A percentile compares a stretch with the other conserved stretches of the same genome.
Evolutionary conservation across 1,284 basidiomycete species (phyloP).

Genomic region (Butyriboletus appendiculatus): DNA sequence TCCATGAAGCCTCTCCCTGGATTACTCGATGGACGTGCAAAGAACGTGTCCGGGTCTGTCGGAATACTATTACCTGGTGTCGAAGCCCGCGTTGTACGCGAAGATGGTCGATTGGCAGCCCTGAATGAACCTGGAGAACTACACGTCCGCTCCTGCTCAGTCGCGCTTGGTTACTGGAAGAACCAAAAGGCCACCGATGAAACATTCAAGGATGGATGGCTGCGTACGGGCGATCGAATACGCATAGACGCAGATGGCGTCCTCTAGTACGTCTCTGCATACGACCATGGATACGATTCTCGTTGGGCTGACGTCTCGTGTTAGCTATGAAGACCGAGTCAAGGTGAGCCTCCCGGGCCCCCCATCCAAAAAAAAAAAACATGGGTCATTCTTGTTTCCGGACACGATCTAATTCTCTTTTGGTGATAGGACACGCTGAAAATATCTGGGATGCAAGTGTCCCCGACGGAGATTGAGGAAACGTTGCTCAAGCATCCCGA

Average conservation of each 20-base stretch:
- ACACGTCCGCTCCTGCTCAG: constrained; percentile 52
- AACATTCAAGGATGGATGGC: constrained; percentile 70
- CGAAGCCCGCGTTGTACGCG: constrained; percentile 60
- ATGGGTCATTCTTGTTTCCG: neutral
- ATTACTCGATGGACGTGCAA: constrained; percentile 45
- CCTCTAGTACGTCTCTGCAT: constrained; percentile 57
- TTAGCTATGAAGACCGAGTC: constrained; percentile 32
- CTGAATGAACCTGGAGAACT: constrained; percentile 66
- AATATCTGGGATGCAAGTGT: constrained; percentile 72
- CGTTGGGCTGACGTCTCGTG: neutral
- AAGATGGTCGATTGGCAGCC: constrained; percentile 58
- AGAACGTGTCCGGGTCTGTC: constrained; percentile 45
- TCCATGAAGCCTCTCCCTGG: constrained; percentile 48
- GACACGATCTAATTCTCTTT: constrained; percentile 2
- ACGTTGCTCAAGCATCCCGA: constrained; percentile 59
- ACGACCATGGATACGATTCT: neutral
- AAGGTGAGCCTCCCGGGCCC: constrained; percentile 25
- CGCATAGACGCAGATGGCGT: constrained; percentile 55
- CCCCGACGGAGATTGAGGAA: constrained; percentile 72
- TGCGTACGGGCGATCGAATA: constrained; percentile 72
- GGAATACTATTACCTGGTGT: constrained; percentile 65
- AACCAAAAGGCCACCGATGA: constrained; percentile 64
- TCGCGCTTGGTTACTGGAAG: constrained; percentile 69
- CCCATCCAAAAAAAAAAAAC: too few species aligned
- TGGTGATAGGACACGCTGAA: constrained; percentile 65